phyloP scores from a whole-genome alignment of 768 basidiomycete species.

The Lactifluus piperatus region DNA sequence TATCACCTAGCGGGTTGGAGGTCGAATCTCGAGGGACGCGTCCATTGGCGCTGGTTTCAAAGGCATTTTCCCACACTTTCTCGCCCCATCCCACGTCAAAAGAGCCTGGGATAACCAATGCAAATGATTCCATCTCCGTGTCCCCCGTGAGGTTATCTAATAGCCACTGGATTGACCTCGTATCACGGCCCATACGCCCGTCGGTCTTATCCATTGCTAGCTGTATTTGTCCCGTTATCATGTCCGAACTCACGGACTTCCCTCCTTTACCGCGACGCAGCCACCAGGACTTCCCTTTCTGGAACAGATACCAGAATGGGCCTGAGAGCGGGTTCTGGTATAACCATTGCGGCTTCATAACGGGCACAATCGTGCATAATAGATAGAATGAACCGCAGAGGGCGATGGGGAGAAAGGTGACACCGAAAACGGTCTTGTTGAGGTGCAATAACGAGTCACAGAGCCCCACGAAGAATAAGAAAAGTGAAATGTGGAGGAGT shows the following conservation, averaged over 20 bases:
- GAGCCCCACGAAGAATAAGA: conserved; percentile 42
- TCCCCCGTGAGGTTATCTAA: background rate
- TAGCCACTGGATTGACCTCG: background rate
- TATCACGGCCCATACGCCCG: background rate
- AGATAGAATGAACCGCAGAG: conserved; percentile 7
- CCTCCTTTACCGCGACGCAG: background rate
- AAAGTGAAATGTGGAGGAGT: conserved; percentile 41
- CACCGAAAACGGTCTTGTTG: conserved; percentile 6
- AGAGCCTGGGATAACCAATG: background rate
- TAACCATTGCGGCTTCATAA: background rate
- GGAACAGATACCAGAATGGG: conserved; percentile 2
- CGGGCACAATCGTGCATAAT: conserved; percentile 4
- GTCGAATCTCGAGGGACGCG: no score
- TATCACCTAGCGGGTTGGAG: no score
- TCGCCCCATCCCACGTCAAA: background rate
- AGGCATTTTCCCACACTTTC: no score
- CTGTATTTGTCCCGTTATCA: background rate
- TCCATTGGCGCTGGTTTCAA: no score
- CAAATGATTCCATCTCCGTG: conserved; percentile 1
- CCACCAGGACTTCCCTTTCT: background rate
- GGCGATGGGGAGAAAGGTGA: background rate
- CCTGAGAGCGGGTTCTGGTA: conserved; percentile 4
- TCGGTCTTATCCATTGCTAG: background rate
- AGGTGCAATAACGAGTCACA: conserved; percentile 34
- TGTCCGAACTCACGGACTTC: background rate